Conservation (phyloP, 2,329 filamentous ascomycete species). For the Plectosphaerella plurivora region DNA sequence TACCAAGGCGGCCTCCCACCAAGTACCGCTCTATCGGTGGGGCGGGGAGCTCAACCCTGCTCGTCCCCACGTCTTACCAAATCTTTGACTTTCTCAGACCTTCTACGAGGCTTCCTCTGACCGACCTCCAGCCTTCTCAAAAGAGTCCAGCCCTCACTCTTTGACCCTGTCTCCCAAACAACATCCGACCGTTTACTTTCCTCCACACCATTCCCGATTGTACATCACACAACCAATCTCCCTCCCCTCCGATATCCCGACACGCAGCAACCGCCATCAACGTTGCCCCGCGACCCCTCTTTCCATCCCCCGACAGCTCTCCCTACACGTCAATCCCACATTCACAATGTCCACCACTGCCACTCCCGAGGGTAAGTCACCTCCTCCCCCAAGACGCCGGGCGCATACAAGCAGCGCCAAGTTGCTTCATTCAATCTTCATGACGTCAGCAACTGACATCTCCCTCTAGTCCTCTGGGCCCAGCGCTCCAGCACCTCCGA, state of each 20-base stretch:
- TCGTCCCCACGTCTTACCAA: not conserved
- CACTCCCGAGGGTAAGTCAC: conserved; percentile 26
- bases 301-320: not conserved
- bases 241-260: not conserved
- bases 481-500: conserved; percentile 86
- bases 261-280: not conserved
- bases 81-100: conserved; percentile 5
- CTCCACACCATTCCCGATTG: not conserved
- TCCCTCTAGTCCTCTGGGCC: conserved; percentile 80
- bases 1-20: not conserved
- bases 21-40: not conserved
- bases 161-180: not conserved
- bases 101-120: conserved; percentile 4
- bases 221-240: not conserved
- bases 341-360: conserved; percentile 20
- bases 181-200: not conserved
- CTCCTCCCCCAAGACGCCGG: not conserved
- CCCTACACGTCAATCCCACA: not conserved
- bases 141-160: not conserved
- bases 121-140: conserved; percentile 1
- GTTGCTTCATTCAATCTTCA: not conserved
- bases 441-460: not conserved
- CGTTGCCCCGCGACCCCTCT: conserved; percentile 3
- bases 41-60: conserved; percentile 2
- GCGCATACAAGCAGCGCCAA: not conserved